A percentile compares a stretch with the other conserved stretches of the same genome.
phyloP scores from a whole-genome alignment of 208 protist genomes.

The Trypanosoma mega region DNA sequence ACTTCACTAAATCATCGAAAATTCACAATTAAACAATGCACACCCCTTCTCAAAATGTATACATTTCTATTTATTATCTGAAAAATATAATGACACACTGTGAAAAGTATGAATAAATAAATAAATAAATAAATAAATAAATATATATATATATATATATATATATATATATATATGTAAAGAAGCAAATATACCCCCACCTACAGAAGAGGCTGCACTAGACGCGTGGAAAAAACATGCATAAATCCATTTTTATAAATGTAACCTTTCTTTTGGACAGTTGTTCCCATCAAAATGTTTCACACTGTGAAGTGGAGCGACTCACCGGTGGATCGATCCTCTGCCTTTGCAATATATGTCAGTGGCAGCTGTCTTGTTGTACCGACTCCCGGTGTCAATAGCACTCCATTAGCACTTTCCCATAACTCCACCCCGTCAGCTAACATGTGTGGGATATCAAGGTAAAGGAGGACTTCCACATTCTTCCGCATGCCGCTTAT shows the following conservation, averaged over 20 bases:
- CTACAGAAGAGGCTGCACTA: neutral
- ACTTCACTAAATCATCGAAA: too few species aligned
- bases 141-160: constrained; percentile 4
- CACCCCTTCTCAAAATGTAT: too few species aligned
- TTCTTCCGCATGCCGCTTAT: constrained; percentile 84
- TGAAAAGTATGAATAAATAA: constrained; percentile 8
- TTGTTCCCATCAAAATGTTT: too few species aligned
- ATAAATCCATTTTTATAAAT: too few species aligned
- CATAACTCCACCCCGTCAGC: constrained; percentile 66
- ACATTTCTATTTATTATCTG: neutral
- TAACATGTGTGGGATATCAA: constrained; percentile 64
- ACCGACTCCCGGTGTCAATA: constrained; percentile 79
- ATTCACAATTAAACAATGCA: neutral
- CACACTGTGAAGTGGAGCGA: constrained; percentile 3
- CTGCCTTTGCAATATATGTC: constrained; percentile 61
- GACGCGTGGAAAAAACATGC: too few species aligned
- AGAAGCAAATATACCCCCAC: constrained; percentile 1
- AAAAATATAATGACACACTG: neutral
- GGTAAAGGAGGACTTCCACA: constrained; percentile 71
- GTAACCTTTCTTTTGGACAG: too few species aligned
- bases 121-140: constrained; percentile 12
- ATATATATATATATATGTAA: too few species aligned
- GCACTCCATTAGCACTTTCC: constrained; percentile 82
- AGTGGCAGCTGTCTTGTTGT: constrained; percentile 59
- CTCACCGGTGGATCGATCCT: constrained; percentile 41